A percentile compares a stretch with the other conserved stretches of the same genome.
phyloP scores from a whole-genome alignment of 805 yeast genomes.

The Ogataea allantospora region DNA sequence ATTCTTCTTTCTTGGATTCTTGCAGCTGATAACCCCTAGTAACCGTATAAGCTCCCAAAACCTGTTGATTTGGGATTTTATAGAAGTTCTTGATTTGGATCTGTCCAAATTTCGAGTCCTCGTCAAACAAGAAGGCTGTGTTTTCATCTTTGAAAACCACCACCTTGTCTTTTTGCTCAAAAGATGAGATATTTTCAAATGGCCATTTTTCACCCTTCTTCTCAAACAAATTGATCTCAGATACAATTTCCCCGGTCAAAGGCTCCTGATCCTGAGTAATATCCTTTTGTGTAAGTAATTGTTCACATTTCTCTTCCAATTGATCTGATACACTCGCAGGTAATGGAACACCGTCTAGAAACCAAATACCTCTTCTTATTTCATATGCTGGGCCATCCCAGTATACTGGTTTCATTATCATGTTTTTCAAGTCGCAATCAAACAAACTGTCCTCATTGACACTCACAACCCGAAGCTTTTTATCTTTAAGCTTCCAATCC shows the following conservation, averaged over 20 bases:
- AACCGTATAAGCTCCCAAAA: slow-evolving; percentile 48
- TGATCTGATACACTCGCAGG: slow-evolving; percentile 47
- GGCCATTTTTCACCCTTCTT: slow-evolving; percentile 30
- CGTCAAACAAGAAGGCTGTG: slow-evolving; percentile 26
- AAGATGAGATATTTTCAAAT: slow-evolving; percentile 22
- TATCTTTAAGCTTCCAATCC: slow-evolving; percentile 6
- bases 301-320: slow-evolving; percentile 55
- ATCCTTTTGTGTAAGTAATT: slow-evolving; percentile 27
- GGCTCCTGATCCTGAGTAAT: slow-evolving; percentile 5
- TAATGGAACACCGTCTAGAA: slow-evolving; percentile 58
- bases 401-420: slow-evolving; percentile 64
- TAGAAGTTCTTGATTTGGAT: slow-evolving; percentile 28
- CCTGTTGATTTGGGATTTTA: slow-evolving; percentile 27
- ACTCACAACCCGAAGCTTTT: slow-evolving; percentile 34
- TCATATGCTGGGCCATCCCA: slow-evolving; percentile 90
- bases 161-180: slow-evolving; percentile 27
- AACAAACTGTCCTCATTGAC: slow-evolving; percentile 84
- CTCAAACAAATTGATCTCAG: slow-evolving; percentile 30
- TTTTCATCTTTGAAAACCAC: slow-evolving; percentile 27
- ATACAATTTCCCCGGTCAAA: slow-evolving; percentile 15
- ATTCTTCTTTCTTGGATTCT: slow-evolving; percentile 12
- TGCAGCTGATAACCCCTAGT: slow-evolving; percentile 44
- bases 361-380: slow-evolving; percentile 86
- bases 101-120: slow-evolving; percentile 28
- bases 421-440: slow-evolving; percentile 58